A percentile compares a stretch with the other conserved stretches of the same genome.
phyloP scores from a whole-genome alignment of 495 filamentous ascomycete genomes.

The Lentithecium fluviatile region DNA sequence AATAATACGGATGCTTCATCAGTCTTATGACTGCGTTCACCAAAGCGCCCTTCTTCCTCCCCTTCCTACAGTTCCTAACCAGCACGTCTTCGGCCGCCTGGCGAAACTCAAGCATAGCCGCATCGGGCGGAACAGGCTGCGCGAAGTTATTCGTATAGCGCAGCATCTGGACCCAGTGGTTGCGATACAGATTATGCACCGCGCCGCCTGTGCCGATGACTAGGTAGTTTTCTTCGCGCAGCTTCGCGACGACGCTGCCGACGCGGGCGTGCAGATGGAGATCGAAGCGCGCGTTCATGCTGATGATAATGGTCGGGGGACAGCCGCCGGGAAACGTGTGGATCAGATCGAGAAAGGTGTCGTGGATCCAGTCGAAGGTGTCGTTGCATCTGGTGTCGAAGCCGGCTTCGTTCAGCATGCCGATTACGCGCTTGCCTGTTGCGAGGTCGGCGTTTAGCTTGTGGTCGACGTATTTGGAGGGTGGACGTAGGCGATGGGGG shows the following conservation, averaged over 20 bases:
- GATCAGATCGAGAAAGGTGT: slow-evolving; percentile 62
- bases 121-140: slow-evolving; percentile 54
- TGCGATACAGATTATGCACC: slow-evolving; percentile 64
- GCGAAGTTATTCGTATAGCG: slow-evolving; percentile 61
- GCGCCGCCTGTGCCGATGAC: slow-evolving; percentile 62
- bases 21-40: slow-evolving; percentile 52
- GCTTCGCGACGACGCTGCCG: slow-evolving; percentile 51
- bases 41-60: slow-evolving; percentile 47
- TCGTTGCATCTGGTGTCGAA: slow-evolving; percentile 52
- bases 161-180: slow-evolving; percentile 61
- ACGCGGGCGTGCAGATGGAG: slow-evolving; percentile 60
- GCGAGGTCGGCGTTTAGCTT: slow-evolving; percentile 54
- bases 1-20: slow-evolving; percentile 61
- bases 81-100: slow-evolving; percentile 59
- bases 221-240: slow-evolving; percentile 53
- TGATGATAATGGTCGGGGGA: slow-evolving; percentile 59
- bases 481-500: slow-evolving; percentile 59
- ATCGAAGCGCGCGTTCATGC: slow-evolving; percentile 59
- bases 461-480: slow-evolving; percentile 59
- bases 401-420: slow-evolving; percentile 49
- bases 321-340: slow-evolving; percentile 59
- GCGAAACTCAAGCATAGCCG: slow-evolving; percentile 58
- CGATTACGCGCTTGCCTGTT: slow-evolving; percentile 46
- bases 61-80: slow-evolving; percentile 39
- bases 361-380: slow-evolving; percentile 64